Evolutionary conservation across 78 protist species (phyloP), one percentile per base, ranked within the genome.

Genomic region (Protostelium mycophagum): DNA sequence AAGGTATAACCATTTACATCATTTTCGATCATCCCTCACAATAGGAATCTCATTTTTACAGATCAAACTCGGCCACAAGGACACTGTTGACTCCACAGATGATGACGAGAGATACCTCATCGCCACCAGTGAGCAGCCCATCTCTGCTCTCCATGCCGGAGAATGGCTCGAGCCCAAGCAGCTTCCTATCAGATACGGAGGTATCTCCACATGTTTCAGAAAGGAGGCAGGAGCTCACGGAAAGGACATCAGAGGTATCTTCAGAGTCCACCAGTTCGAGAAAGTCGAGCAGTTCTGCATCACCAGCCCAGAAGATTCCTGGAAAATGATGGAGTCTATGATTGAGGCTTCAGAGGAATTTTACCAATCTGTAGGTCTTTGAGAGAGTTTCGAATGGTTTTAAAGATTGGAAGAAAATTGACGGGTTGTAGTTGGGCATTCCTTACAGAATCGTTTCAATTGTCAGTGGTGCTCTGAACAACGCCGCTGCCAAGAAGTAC

Each of bases 51-150:
- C 87, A 28, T 51, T 16, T 16, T 51, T 16, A 25, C 5, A 51
- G 73, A 51, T 51, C 73, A 51, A 51, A 16, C 73, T 51, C 73
- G 5, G 31, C 73, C 73, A 51, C 73, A 90, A 93, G 86, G 29
- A 31, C 38, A 29, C 38, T 10, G 38, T 23, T 63, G 91, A 89
- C 37, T 29, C 73, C 0, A 95, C 88, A 34, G 97, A 84, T 34
- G 94, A 91, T 28, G 99, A 98, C 38, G 99, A 98, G 88, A 97
- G 97, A 93, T 99, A 97, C 94, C 95, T 99, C 86, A 99, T 99
- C 90, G 99, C 99, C 90, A 99, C 99, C 51, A 92, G 98, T 39
- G 99, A 99, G 95, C 99, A 99, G 94, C 99, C 99, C 86, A 90
- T 99, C 88, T 94, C 97, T 86, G 99, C 98, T 34, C 96, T 37